Percentiles rank a stretch among this genome's conserved stretches.
These are phyloP conservation scores for Phaeosphaeriaceae sp. DNA, from an alignment of 2,329 filamentous ascomycete species.

Conservation along the genomic window DNA sequence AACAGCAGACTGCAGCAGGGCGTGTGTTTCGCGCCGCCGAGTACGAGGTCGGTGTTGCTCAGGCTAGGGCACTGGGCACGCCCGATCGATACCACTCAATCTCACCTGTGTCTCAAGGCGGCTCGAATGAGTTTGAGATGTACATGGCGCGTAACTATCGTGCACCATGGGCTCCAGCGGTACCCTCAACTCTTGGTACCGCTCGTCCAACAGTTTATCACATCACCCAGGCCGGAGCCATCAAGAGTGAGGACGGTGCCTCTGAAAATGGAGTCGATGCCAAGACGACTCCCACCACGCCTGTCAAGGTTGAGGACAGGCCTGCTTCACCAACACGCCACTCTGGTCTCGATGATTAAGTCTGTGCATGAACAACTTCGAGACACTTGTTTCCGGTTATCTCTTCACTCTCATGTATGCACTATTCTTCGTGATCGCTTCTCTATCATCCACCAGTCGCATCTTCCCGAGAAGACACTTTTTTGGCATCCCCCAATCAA, in stretches of 20 bases:
- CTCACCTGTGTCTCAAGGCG: conserved; percentile 41
- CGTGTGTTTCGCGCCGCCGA: conserved; percentile 96
- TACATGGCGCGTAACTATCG: conserved; percentile 45
- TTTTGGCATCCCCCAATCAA: conserved; percentile 23
- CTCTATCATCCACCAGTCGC: conserved; percentile 29
- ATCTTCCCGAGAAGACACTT: conserved; percentile 22
- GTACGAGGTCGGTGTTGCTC: conserved; percentile 64
- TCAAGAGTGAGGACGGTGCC: conserved; percentile 37
- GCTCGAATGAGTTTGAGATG: conserved; percentile 47
- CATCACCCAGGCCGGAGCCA: conserved; percentile 29
- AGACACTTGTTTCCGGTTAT: conserved; percentile 6
- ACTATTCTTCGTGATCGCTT: conserved; percentile 41
- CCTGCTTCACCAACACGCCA: conserved; percentile 31
- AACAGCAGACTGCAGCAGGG: conserved; percentile 92
- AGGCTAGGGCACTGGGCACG: conserved; percentile 43
- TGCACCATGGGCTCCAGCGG: conserved; percentile 42
- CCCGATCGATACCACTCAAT: conserved; percentile 44
- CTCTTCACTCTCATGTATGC: conserved; percentile 26
- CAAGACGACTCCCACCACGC: conserved; percentile 44
- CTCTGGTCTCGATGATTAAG: conserved; percentile 37
- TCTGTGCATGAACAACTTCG: neutral
- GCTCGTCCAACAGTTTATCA: conserved; percentile 39
- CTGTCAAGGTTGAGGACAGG: conserved; percentile 38
- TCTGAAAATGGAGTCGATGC: conserved; percentile 38
- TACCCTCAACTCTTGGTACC: conserved; percentile 44